Evolutionary conservation across 2,329 filamentous ascomycete genomes (phyloP).

Genomic region (Colletotrichum destructivum): DNA sequence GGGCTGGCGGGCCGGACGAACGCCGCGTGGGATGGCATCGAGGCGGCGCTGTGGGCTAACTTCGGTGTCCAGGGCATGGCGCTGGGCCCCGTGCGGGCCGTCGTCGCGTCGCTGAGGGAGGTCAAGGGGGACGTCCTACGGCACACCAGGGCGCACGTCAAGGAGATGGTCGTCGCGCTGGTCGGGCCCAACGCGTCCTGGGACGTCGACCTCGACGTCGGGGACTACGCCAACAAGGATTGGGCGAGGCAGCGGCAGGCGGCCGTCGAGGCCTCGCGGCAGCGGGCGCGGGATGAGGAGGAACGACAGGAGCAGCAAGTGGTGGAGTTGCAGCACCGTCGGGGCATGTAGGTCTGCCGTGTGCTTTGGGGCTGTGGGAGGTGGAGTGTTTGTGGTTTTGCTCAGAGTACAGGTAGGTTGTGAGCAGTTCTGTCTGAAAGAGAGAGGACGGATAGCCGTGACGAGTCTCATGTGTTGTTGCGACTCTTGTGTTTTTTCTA

Average conservation of each 20-base stretch:
- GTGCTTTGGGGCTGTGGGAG: neutral
- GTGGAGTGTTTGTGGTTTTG: neutral
- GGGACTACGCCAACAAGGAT: neutral
- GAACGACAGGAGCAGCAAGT: neutral
- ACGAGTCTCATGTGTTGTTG: too few species aligned
- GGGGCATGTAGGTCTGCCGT: neutral
- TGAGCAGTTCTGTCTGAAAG: too few species aligned
- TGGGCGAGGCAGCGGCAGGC: slow-evolving; percentile 6
- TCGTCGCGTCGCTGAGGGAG: slow-evolving; percentile 10
- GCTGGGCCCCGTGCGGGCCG: neutral
- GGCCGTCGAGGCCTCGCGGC: slow-evolving; percentile 7
- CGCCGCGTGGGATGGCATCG: slow-evolving; percentile 26
- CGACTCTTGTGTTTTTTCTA: neutral
- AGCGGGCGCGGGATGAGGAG: neutral
- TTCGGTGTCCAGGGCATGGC: slow-evolving; percentile 16
- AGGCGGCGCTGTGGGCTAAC: slow-evolving; percentile 15
- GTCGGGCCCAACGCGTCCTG: slow-evolving; percentile 18
- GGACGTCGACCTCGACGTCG: slow-evolving; percentile 1
- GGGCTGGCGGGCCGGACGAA: slow-evolving; percentile 9
- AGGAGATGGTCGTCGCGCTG: slow-evolving; percentile 31
- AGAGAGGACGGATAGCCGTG: too few species aligned
- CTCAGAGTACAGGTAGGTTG: neutral
- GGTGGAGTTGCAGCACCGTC: neutral
- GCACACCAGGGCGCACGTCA: slow-evolving; percentile 2
- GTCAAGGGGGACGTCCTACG: slow-evolving; percentile 13